A percentile compares a stretch with the other conserved stretches of the same genome.
These are phyloP conservation scores for Trametes villosa DNA, from an alignment of 768 basidiomycete genomes.

Conservation along the genomic window DNA sequence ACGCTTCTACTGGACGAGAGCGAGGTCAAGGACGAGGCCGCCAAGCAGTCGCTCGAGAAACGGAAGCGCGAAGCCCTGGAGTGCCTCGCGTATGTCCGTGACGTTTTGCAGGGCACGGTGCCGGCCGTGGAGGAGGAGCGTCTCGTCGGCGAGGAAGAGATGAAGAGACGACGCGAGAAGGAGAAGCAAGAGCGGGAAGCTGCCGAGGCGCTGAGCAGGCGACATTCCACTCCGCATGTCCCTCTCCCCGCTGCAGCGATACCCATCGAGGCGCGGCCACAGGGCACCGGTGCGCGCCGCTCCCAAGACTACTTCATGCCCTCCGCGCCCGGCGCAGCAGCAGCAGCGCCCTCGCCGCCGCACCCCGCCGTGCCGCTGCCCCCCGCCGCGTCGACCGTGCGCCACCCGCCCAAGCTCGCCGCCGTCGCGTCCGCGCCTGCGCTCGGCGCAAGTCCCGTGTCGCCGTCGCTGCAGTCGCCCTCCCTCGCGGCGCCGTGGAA, in stretches of 20 bases:
- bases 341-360: constrained; percentile 21
- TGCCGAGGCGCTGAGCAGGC: constrained; percentile 23
- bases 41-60: constrained; percentile 47
- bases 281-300: constrained; percentile 17
- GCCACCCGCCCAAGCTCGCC: constrained; percentile 24
- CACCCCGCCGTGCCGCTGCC: constrained; percentile 14
- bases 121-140: constrained; percentile 67
- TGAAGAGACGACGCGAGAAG: constrained; percentile 40
- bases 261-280: constrained; percentile 23
- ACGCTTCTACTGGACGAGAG: constrained; percentile 59
- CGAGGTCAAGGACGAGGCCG: constrained; percentile 47
- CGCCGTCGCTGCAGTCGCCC: constrained; percentile 22
- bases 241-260: constrained; percentile 30
- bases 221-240: constrained; percentile 20
- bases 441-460: constrained; percentile 7
- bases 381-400: constrained; percentile 19
- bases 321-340: constrained; percentile 24
- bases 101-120: constrained; percentile 60
- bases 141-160: constrained; percentile 59
- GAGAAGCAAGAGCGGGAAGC: constrained; percentile 31
- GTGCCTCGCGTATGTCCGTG: constrained; percentile 76
- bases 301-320: constrained; percentile 28
- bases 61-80: constrained; percentile 68
- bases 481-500: constrained; percentile 57
- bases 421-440: constrained; percentile 22